Evolutionary conservation across 1,139 yeast species (phyloP), one percentile per base, ranked within the genome.

Genomic region (Geotrichum klebahnii): DNA sequence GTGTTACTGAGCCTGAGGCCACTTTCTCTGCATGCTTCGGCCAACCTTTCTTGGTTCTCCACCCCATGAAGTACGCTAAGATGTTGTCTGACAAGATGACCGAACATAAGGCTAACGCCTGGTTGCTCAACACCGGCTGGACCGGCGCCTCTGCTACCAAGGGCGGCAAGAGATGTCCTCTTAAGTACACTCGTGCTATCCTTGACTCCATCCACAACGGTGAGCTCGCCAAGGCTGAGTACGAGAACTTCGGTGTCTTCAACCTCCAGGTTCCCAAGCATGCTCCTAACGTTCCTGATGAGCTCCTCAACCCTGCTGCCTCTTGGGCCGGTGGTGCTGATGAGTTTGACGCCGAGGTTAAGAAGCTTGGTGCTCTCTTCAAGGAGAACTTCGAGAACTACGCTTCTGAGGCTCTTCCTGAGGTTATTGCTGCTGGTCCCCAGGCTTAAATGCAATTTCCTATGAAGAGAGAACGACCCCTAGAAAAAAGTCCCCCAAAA

Each of bases 121-220:
- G 96, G 96, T 80, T 92, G 70, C 81, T 92, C 69, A 92, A 92
- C 77, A 92, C 98, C 61, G 98, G 98, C 58, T 92, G 98, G 98
- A 88, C 90, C 61, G 98, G 98, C 60, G 81, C 92, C 61, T 84
- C 95, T 58, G 95, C 86, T 61, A 77, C 88, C 56, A 79, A 82
- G 69, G 97, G 97, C 63, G 98, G 97, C 67, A 84, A 86, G 78
- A 84, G 98, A 77, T 92, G 97, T 75, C 94, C 97, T 53, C 81
- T 92, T 72, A 92, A 92, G 73, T 90, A 89, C 81, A 92, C 98
- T 57, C 85, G 98, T 76, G 96, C 96, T 56, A 90, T 92, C 59
- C 78, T 92, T 67, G 96, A 92, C 69, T 82, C 97, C 48, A 90
- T 92, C 65, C 97, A 92, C 75, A 80, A 89, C 58, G 98, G 97